Percentiles rank a stretch among this genome's conserved stretches.
These are phyloP conservation scores for Zea luxurians DNA, from an alignment of 176 grass and related monocot genomes.

Conservation along the genomic window DNA sequence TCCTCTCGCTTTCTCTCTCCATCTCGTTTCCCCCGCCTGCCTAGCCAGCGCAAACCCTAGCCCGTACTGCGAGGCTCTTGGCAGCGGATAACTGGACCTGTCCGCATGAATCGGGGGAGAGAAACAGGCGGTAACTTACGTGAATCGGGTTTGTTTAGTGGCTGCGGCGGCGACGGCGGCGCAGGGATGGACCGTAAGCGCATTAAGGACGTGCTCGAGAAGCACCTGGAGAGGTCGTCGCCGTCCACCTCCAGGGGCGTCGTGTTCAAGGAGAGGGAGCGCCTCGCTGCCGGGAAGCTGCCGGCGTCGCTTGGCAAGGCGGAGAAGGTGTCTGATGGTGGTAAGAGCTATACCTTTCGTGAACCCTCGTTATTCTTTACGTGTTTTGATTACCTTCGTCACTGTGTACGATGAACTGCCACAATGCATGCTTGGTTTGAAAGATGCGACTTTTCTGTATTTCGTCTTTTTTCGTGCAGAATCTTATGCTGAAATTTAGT, in stretches of 20 bases:
- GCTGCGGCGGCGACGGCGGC: slow-evolving; percentile 18
- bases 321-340: slow-evolving; percentile 65
- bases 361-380: slow-evolving; percentile 21
- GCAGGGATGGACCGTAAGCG: slow-evolving; percentile 73
- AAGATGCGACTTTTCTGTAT: slow-evolving; percentile 1
- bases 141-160: background rate
- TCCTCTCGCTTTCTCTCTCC: too few species aligned
- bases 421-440: slow-evolving; percentile 44
- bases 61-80: too few species aligned
- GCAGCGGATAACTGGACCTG: too few species aligned
- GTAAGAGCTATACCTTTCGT: slow-evolving; percentile 38
- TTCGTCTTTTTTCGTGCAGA: slow-evolving; percentile 16
- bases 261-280: slow-evolving; percentile 53
- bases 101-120: too few species aligned
- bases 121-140: too few species aligned
- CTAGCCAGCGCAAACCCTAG: too few species aligned
- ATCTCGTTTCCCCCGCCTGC: too few species aligned
- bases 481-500: slow-evolving; percentile 18
- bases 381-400: slow-evolving; percentile 5
- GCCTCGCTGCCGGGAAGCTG: slow-evolving; percentile 57
- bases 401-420: background rate
- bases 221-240: slow-evolving; percentile 70
- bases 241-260: slow-evolving; percentile 68
- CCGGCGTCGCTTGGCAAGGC: slow-evolving; percentile 48
- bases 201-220: slow-evolving; percentile 82